phyloP scores from a whole-genome alignment of 192 early-diverging fungal species.

The Thoreauomyces humboldtii region DNA sequence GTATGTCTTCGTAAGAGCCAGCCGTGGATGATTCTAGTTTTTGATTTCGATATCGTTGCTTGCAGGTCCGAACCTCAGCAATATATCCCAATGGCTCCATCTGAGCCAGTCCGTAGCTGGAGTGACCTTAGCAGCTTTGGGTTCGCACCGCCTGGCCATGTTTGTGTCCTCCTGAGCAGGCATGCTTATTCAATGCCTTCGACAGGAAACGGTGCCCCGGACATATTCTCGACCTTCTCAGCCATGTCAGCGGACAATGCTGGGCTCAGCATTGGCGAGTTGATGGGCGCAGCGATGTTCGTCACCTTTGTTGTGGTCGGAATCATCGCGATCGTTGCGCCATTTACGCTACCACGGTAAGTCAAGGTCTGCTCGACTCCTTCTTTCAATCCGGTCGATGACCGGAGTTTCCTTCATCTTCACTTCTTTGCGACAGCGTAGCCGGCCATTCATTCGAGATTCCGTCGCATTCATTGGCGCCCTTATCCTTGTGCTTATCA shows the following conservation, averaged over 20 bases:
- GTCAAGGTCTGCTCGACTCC: too few species aligned
- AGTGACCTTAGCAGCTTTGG: slow-evolving; percentile 52
- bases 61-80: slow-evolving; percentile 74
- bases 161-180: neutral
- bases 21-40: neutral
- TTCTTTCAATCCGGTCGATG: too few species aligned
- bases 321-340: slow-evolving; percentile 74
- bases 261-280: slow-evolving; percentile 84
- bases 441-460: slow-evolving; percentile 48
- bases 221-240: slow-evolving; percentile 83
- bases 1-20: neutral
- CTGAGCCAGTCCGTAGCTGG: slow-evolving; percentile 79
- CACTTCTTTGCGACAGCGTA: slow-evolving; percentile 13
- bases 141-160: slow-evolving; percentile 8
- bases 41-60: neutral
- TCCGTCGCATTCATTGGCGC: slow-evolving; percentile 71
- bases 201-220: slow-evolving; percentile 89
- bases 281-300: slow-evolving; percentile 86
- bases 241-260: slow-evolving; percentile 35
- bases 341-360: slow-evolving; percentile 57
- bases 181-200: neutral
- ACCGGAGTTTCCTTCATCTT: slow-evolving; percentile 8
- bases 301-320: slow-evolving; percentile 82
- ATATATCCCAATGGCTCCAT: slow-evolving; percentile 67
- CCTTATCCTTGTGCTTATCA: slow-evolving; percentile 49